Percentiles rank a stretch among this genome's conserved stretches.
Evolutionary conservation across 192 early-diverging fungal species (phyloP).

Genomic region (Gigaspora rosea): DNA sequence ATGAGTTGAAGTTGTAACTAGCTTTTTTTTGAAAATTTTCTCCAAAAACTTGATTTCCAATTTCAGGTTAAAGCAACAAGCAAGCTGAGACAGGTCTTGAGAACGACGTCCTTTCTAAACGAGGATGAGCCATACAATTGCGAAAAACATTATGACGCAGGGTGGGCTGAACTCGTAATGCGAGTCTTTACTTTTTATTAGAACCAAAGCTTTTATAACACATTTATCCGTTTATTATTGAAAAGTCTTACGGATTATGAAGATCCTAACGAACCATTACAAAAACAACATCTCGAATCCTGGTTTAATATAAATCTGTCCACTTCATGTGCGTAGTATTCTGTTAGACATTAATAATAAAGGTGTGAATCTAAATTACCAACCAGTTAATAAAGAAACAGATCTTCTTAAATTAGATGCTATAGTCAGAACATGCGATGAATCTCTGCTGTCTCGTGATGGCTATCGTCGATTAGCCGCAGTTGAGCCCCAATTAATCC

Average conservation of each 20-base stretch:
- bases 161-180: slow-evolving; percentile 24
- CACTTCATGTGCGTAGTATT: no score
- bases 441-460: no score
- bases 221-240: no score
- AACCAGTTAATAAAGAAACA: no score
- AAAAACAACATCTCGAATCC: slow-evolving; percentile 26
- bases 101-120: slow-evolving; percentile 27
- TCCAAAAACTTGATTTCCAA: slow-evolving; percentile 14
- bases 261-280: slow-evolving; percentile 22
- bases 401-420: no score
- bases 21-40: slow-evolving; percentile 10
- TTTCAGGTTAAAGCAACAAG: slow-evolving; percentile 31
- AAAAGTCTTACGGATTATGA: slow-evolving; percentile 28
- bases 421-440: no score
- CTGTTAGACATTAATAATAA: no score
- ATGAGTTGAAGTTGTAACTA: slow-evolving; percentile 22
- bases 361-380: no score
- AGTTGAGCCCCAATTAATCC: no score
- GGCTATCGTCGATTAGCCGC: no score
- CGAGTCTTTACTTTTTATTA: no score
- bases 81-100: slow-evolving; percentile 24
- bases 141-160: slow-evolving; percentile 27
- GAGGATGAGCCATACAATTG: slow-evolving; percentile 23
- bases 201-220: no score
- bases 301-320: slow-evolving; percentile 33